These are phyloP conservation scores for Neurospora sp. DNA, from an alignment of 495 filamentous ascomycete genomes.

Conservation along the genomic window DNA sequence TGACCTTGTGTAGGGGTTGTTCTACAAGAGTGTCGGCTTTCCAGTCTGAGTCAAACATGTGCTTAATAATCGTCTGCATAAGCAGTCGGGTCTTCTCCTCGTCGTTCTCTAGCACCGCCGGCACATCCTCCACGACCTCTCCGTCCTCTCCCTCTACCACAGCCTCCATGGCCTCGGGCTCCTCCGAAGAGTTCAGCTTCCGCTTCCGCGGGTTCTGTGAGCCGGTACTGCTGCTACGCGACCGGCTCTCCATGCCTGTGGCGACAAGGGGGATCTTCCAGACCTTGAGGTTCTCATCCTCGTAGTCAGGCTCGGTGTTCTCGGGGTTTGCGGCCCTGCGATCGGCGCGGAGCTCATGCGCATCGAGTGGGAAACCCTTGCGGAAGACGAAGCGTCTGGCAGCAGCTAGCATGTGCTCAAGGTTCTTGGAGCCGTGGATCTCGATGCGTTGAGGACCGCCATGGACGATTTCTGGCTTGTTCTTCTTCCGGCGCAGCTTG, in stretches of 20 bases:
- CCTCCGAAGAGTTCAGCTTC: constrained; percentile 5
- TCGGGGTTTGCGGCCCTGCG: constrained; percentile 9
- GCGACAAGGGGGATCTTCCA: constrained; percentile 64
- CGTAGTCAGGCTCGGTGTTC: constrained; percentile 49
- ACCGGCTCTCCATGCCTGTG: constrained; percentile 2
- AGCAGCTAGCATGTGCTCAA: constrained; percentile 69
- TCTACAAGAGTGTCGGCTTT: constrained; percentile 56
- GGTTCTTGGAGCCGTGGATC: constrained; percentile 69
- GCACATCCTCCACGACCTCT: constrained; percentile 4
- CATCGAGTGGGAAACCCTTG: constrained; percentile 59
- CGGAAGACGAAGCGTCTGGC: constrained; percentile 85
- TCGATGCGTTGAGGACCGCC: constrained; percentile 30
- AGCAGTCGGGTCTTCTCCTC: constrained; percentile 37
- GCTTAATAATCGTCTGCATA: constrained; percentile 49
- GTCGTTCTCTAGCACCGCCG: constrained; percentile 5
- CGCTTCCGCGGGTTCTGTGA: constrained; percentile 9
- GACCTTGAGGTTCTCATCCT: constrained; percentile 64
- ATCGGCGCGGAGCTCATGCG: constrained; percentile 51
- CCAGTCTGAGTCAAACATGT: constrained; percentile 82
- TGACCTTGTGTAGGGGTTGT: constrained; percentile 52
- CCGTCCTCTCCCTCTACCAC: constrained; percentile 4
- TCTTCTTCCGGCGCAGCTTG: constrained; percentile 21
- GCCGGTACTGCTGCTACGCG: constrained; percentile 9
- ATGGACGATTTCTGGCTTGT: constrained; percentile 8
- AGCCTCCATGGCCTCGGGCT: constrained; percentile 52